A percentile compares a stretch with the other conserved stretches of the same genome.
Evolutionary conservation across 2,329 filamentous ascomycete species (phyloP).

Genomic region (Shiraia bambusicola): DNA sequence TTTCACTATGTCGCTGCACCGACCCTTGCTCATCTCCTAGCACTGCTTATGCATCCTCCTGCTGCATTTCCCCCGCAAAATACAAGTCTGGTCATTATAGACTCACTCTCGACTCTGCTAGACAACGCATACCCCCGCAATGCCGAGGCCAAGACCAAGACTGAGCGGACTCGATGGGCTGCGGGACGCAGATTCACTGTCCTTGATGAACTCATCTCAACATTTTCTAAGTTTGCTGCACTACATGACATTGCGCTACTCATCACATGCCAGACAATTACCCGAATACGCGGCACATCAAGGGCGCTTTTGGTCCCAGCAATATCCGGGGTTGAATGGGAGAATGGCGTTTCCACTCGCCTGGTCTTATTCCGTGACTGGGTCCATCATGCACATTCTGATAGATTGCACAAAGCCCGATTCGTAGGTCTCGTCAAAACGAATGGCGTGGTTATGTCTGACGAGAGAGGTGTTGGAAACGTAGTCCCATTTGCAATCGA

Average conservation of each 20-base stretch:
- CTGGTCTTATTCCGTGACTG: conserved; percentile 79
- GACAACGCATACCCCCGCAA: conserved; percentile 72
- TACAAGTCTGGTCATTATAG: conserved; percentile 72
- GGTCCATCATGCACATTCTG: conserved; percentile 29
- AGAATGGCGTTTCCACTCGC: conserved; percentile 71
- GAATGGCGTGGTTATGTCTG: conserved; percentile 43
- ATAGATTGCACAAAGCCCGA: conserved; percentile 38
- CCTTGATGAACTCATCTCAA: conserved; percentile 63
- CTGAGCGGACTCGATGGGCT: conserved; percentile 52
- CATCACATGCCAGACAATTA: conserved; percentile 76
- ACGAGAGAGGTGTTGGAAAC: conserved; percentile 47
- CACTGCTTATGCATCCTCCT: conserved; percentile 70
- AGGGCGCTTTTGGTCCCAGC: conserved; percentile 72
- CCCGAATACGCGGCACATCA: conserved; percentile 69
- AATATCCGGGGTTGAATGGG: conserved; percentile 76
- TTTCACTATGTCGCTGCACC: conserved; percentile 66
- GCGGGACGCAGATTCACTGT: conserved; percentile 58
- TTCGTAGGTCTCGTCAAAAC: conserved; percentile 50
- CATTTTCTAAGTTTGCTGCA: conserved; percentile 70
- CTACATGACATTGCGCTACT: conserved; percentile 72
- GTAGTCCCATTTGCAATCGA: conserved; percentile 54
- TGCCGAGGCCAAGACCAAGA: conserved; percentile 45
- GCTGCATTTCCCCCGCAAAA: conserved; percentile 61
- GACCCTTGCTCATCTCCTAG: conserved; percentile 67
- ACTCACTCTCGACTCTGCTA: conserved; percentile 74